phyloP scores from a whole-genome alignment of 345 rosid species.

The Triadica sebifera region DNA sequence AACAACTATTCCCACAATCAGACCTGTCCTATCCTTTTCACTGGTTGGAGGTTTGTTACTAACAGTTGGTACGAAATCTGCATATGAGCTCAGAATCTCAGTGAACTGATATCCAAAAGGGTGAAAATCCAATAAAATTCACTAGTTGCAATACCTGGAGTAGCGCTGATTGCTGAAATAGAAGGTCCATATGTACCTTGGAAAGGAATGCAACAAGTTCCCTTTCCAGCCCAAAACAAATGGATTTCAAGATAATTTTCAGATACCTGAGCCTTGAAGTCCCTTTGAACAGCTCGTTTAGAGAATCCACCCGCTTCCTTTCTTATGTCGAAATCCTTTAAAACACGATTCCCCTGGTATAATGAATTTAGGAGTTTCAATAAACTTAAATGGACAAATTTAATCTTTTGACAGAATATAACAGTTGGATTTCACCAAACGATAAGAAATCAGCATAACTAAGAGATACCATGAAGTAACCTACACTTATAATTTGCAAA shows the following conservation, averaged over 20 bases:
- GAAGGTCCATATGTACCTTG: slow-evolving; percentile 39
- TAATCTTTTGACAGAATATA: background rate
- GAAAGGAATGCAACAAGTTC: slow-evolving; percentile 31
- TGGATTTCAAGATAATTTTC: slow-evolving; percentile 38
- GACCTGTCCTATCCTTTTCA: slow-evolving; percentile 39
- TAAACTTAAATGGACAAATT: background rate
- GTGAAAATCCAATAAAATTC: background rate
- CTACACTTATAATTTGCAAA: too few species aligned
- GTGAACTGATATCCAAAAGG: background rate
- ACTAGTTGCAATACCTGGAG: slow-evolving; percentile 40
- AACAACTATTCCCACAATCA: slow-evolving; percentile 53
- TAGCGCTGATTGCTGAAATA: slow-evolving; percentile 51
- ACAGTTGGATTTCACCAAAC: too few species aligned
- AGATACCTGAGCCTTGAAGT: slow-evolving; percentile 11
- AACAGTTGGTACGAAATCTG: slow-evolving; percentile 72
- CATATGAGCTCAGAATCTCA: slow-evolving; percentile 19
- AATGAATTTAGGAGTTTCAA: background rate
- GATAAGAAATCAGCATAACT: too few species aligned
- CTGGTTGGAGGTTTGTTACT: slow-evolving; percentile 42
- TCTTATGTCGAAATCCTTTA: slow-evolving; percentile 33
- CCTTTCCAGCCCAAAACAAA: slow-evolving; percentile 40
- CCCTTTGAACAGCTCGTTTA: slow-evolving; percentile 16
- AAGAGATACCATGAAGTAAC: too few species aligned
- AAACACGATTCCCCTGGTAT: slow-evolving; percentile 28
- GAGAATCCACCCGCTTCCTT: slow-evolving; percentile 34